Evolutionary conservation across 805 yeast species (phyloP).

Genomic region (Cyberlindnera xishuangbannaensis): DNA sequence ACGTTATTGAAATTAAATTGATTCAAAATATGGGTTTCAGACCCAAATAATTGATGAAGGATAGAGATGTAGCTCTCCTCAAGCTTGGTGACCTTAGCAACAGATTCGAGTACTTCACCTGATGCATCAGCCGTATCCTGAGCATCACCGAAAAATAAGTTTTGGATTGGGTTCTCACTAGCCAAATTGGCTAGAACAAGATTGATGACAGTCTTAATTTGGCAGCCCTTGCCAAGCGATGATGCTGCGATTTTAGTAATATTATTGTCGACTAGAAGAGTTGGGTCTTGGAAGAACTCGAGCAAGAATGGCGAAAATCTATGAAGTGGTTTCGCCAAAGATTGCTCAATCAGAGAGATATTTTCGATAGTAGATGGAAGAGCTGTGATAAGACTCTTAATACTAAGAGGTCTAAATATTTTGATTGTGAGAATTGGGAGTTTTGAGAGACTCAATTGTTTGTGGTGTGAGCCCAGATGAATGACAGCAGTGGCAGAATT

Average conservation of each 20-base stretch:
- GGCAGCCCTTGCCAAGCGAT: slow-evolving; percentile 32
- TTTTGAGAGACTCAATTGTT: slow-evolving; percentile 1
- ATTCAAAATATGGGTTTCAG: slow-evolving; percentile 55
- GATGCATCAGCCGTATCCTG: slow-evolving; percentile 8
- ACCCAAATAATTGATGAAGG: slow-evolving; percentile 58
- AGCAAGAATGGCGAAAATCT: slow-evolving; percentile 68
- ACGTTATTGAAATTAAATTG: slow-evolving; percentile 41
- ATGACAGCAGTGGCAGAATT: slow-evolving; percentile 48
- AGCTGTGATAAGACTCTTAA: slow-evolving; percentile 31
- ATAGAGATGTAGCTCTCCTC: slow-evolving; percentile 78
- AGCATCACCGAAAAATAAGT: slow-evolving; percentile 49
- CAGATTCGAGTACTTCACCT: slow-evolving; percentile 17
- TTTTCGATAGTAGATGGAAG: slow-evolving; percentile 52
- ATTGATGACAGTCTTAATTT: slow-evolving; percentile 16
- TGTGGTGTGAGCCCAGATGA: slow-evolving; percentile 9
- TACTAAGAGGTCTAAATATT: slow-evolving; percentile 54
- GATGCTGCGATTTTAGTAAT: slow-evolving; percentile 52
- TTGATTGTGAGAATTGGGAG: slow-evolving; percentile 48
- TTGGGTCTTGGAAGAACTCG: slow-evolving; percentile 63
- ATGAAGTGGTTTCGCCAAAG: slow-evolving; percentile 31
- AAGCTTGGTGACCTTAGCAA: slow-evolving; percentile 43
- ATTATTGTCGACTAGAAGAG: slow-evolving; percentile 38
- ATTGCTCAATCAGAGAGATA: slow-evolving; percentile 60
- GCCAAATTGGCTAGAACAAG: slow-evolving; percentile 46
- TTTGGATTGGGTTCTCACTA: slow-evolving; percentile 52